Base-by-base conservation (phyloP, 768 basidiomycete species). In the Tricholomella constricta region DNA sequence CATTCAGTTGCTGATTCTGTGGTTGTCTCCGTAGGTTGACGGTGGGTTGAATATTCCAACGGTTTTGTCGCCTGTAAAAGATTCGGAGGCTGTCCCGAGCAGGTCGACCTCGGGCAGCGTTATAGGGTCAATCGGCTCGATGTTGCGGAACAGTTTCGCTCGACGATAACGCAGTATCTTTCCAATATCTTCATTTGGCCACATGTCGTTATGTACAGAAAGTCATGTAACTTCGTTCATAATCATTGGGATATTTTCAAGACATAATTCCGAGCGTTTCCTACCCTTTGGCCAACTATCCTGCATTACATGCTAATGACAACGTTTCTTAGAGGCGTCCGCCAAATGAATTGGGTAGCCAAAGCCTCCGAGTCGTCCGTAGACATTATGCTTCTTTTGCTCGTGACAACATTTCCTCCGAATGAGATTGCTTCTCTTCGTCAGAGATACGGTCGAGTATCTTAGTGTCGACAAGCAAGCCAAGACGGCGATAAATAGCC, bases 31-130 rank as follows among this genome's bases (percentile, higher is more conserved):
- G 29, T 34, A 74, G 72, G 54, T 71, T 60, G 72, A 70, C 32
- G 69, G 70, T 34, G 79, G 73, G 0, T 62, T 89, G 40, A 76
- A 82, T 48, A 90, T 90, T 60, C 88, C 88, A 10, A 84, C 81
- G 0, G 70, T 72, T 29, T 69, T 90, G 19, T 88, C 86, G 2
- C 88, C 88, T 11, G 76, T 90, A 48, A 86, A 84, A 55, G 78
- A 80, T 37, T 70, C 75, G 1, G 78, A 80, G 6, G 69, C 66
- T 20, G 75, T 81, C 17, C 84, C 84, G 1, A 70, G 65, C 31
- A 76, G 83, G 32, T 74, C 72, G n/a, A 67, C 64, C 17, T 69
- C 67, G n/a, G 61, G 56, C 11, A 69, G 70, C 44, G 51, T 69
- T 31, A 58, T 69, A 43, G 65, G 64, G 0, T 59, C 51, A 17